Percentiles rank a stretch among this genome's conserved stretches.
Evolutionary conservation across 2,329 filamentous ascomycete species (phyloP).

Genomic region (Talaromyces sp.): DNA sequence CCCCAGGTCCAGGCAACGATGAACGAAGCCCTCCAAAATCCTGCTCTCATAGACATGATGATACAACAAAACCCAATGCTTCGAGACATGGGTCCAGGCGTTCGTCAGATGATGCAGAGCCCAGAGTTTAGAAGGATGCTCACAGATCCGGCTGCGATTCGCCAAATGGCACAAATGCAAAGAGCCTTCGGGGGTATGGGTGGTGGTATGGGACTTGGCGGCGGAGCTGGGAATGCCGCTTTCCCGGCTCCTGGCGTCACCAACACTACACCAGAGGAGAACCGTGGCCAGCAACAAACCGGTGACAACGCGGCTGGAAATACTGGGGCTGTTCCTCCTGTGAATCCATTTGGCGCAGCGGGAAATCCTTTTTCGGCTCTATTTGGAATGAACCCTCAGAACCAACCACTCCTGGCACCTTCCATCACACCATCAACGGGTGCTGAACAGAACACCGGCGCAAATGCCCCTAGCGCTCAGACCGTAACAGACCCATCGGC

Average conservation of each 20-base stretch:
- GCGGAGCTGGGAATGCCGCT: slow-evolving; percentile 39
- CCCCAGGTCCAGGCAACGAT: slow-evolving; percentile 81
- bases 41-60: slow-evolving; percentile 90
- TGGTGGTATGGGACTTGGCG: slow-evolving; percentile 43
- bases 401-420: slow-evolving; percentile 21
- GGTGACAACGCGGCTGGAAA: slow-evolving; percentile 32
- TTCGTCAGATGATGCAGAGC: slow-evolving; percentile 80
- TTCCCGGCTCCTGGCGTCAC: slow-evolving; percentile 92
- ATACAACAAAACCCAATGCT: slow-evolving; percentile 86
- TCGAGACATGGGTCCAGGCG: slow-evolving; percentile 64
- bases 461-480: slow-evolving; percentile 17
- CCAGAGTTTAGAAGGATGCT: slow-evolving; percentile 89
- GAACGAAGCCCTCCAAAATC: slow-evolving; percentile 94
- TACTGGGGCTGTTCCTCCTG: slow-evolving; percentile 40
- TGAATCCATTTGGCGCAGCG: slow-evolving; percentile 30
- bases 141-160: slow-evolving; percentile 80
- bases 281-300: slow-evolving; percentile 25
- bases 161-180: slow-evolving; percentile 79
- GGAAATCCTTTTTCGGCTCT: slow-evolving; percentile 61
- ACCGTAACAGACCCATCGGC: slow-evolving; percentile 27
- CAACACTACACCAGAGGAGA: slow-evolving; percentile 68
- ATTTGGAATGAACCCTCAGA: slow-evolving; percentile 41
- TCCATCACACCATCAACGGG: slow-evolving; percentile 23
- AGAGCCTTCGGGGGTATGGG: slow-evolving; percentile 56
- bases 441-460: slow-evolving; percentile 20